Evolutionary conservation across 2,329 filamentous ascomycete species (phyloP).

Genomic region (Drechslerella stenobrocha): DNA sequence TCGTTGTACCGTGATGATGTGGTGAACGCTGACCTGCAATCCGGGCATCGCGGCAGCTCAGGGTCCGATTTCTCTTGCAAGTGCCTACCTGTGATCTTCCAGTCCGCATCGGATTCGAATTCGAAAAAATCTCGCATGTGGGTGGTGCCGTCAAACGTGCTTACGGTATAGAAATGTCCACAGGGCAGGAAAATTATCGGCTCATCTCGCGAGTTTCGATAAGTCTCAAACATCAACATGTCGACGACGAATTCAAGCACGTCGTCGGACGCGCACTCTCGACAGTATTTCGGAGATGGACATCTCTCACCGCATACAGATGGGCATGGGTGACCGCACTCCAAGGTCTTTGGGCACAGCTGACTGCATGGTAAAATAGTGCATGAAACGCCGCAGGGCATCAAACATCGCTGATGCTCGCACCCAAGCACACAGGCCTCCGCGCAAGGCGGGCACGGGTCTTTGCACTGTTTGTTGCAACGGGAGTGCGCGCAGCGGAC

Average conservation of each 20-base stretch:
- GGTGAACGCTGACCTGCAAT: slow-evolving; percentile 22
- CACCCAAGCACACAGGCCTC: slow-evolving; percentile 64
- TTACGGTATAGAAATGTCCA: slow-evolving; percentile 66
- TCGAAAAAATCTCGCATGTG: slow-evolving; percentile 61
- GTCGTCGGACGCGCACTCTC: slow-evolving; percentile 60
- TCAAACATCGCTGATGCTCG: slow-evolving; percentile 59
- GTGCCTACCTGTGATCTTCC: slow-evolving; percentile 21
- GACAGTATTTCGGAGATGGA: slow-evolving; percentile 62
- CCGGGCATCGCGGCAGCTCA: slow-evolving; percentile 19
- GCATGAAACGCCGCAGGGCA: slow-evolving; percentile 68
- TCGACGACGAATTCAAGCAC: slow-evolving; percentile 62
- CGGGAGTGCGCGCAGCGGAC: slow-evolving; percentile 63
- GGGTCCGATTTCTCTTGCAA: slow-evolving; percentile 21
- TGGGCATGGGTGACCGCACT: slow-evolving; percentile 68
- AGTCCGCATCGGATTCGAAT: slow-evolving; percentile 53
- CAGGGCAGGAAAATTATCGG: slow-evolving; percentile 68
- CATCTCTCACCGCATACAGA: slow-evolving; percentile 69
- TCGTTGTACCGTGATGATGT: slow-evolving; percentile 37
- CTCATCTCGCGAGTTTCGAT: slow-evolving; percentile 64
- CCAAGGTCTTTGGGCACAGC: slow-evolving; percentile 62
- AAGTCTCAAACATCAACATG: slow-evolving; percentile 62
- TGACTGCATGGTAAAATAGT: slow-evolving; percentile 67
- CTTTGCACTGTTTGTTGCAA: slow-evolving; percentile 63
- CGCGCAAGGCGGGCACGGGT: slow-evolving; percentile 67
- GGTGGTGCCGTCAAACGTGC: slow-evolving; percentile 66